Evolutionary conservation across 2,329 filamentous ascomycete genomes (phyloP).

Genomic region (Cladosporium oxysporum): DNA sequence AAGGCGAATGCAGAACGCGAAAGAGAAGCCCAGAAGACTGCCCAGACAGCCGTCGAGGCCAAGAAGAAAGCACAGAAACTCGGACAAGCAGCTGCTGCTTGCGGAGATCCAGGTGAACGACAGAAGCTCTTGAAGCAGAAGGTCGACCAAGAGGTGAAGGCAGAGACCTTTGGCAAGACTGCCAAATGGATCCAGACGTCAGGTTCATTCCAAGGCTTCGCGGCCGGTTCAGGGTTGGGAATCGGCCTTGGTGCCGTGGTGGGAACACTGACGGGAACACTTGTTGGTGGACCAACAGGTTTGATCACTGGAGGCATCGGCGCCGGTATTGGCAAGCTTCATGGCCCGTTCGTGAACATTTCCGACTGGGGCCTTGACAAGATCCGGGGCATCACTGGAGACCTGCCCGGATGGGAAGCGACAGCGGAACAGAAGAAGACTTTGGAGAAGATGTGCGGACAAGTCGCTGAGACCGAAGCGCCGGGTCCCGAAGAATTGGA

Average conservation of each 20-base stretch:
- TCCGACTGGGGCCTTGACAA: constrained; percentile 29
- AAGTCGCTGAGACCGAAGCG: constrained; percentile 32
- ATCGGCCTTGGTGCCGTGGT: constrained; percentile 30
- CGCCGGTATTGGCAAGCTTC: constrained; percentile 28
- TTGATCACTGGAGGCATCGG: constrained; percentile 34
- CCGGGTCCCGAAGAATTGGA: constrained; percentile 28
- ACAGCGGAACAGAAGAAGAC: constrained; percentile 35
- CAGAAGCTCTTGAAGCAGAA: constrained; percentile 37
- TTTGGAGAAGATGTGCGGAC: constrained; percentile 36
- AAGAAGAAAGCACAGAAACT: constrained; percentile 33
- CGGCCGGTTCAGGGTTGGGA: constrained; percentile 35
- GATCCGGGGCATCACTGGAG: constrained; percentile 32
- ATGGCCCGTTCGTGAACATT: constrained; percentile 36
- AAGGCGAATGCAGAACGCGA: constrained; percentile 1
- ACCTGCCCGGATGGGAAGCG: constrained; percentile 33
- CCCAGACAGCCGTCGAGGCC: constrained; percentile 28
- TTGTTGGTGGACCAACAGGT: constrained; percentile 34
- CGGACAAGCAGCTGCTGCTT: constrained; percentile 32
- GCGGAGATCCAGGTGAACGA: constrained; percentile 35
- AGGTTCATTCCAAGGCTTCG: constrained; percentile 36
- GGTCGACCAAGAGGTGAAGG: constrained; percentile 32
- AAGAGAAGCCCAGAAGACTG: constrained; percentile 32
- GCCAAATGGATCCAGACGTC: constrained; percentile 33
- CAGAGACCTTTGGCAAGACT: constrained; percentile 37
- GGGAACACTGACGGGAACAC: constrained; percentile 35